Base-by-base conservation (phyloP, 2,329 filamentous ascomycete genomes). In the Dothistroma septosporum region DNA sequence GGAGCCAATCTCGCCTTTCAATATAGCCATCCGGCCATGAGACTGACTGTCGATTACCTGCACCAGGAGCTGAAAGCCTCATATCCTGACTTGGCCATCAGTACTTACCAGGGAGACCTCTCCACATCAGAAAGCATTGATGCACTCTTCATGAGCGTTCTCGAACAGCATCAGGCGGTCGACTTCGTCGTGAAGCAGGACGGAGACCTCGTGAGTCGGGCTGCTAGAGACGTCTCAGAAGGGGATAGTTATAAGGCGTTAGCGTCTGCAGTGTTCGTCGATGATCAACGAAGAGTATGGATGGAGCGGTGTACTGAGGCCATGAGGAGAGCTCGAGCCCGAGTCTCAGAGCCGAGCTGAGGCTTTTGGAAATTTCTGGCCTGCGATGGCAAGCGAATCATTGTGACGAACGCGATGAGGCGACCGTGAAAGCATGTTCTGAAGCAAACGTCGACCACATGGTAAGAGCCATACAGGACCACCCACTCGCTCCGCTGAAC, bases 191-290 rank as follows among this genome's bases (percentile, higher is more conserved):
- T 81, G 60, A 50, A 46, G 37, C 37, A 44, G 37, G 37, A 44
- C 37, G 37, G 37, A 16, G 16, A 6, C 12, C 10, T 44, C 16
- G 41, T 16, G 6, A 9, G 41, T 7, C 19, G 10, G 10, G 8
- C 8, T n/a, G 41, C 41, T 2, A 16, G 16, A 19, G 41, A 44
- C n/a, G 77, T 80, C 52, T 72, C 69, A 4, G 79, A 81, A 64
- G 72, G 68, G 11, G 78, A 82, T 58, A 80, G 80, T 63, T 79
- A 81, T 63, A 67, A 72, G 2, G 79, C 80, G 76, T 81, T 80
- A 73, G 77, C 74, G 24, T 59, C 41, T 46, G 41, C 41, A 7
- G 37, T 50, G 2, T 57, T 61, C n/a, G 59, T 49, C 14, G 37
- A 57, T 24, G n/a, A 31, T 6, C 57, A 59, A 52, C 16, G 31